These are phyloP conservation scores for Saksenaea vasiformis DNA, from an alignment of 371 early-diverging fungal species.

Conservation along the genomic window DNA sequence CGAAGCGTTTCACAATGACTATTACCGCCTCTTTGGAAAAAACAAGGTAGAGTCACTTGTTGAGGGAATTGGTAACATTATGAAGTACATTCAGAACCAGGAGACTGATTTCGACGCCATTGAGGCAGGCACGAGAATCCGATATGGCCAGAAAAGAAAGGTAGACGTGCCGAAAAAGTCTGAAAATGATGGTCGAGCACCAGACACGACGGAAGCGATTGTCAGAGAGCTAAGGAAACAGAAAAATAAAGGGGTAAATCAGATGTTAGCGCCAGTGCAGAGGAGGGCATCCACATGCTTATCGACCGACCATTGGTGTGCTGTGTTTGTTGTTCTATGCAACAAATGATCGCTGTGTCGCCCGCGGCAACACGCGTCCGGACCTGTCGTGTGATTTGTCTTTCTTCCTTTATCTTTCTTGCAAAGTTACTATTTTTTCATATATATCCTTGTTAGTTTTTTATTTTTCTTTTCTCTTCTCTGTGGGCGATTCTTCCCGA, in stretches of 20 bases:
- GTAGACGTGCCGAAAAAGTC: not conserved
- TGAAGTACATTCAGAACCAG: not conserved
- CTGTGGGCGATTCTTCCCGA: too few relatives aligned
- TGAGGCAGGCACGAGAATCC: not conserved
- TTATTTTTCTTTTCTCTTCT: too few relatives aligned
- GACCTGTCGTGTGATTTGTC: too few relatives aligned
- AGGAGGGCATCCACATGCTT: too few relatives aligned
- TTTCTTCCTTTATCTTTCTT: too few relatives aligned
- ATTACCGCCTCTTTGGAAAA: not conserved
- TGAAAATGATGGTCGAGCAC: not conserved
- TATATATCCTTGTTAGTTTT: too few relatives aligned
- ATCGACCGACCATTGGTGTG: too few relatives aligned
- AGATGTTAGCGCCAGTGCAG: too few relatives aligned
- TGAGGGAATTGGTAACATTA: not conserved
- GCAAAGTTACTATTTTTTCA: too few relatives aligned
- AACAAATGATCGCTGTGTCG: too few relatives aligned
- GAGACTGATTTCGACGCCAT: not conserved
- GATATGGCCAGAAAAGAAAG: not conserved
- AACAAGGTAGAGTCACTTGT: not conserved
- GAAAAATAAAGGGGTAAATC: not conserved
- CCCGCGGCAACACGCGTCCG: too few relatives aligned
- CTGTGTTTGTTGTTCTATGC: too few relatives aligned
- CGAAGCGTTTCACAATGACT: not conserved
- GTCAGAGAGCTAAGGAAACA: not conserved
- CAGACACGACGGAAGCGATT: not conserved